phyloP scores from a whole-genome alignment of 345 rosid species.

The Salix udensis region DNA sequence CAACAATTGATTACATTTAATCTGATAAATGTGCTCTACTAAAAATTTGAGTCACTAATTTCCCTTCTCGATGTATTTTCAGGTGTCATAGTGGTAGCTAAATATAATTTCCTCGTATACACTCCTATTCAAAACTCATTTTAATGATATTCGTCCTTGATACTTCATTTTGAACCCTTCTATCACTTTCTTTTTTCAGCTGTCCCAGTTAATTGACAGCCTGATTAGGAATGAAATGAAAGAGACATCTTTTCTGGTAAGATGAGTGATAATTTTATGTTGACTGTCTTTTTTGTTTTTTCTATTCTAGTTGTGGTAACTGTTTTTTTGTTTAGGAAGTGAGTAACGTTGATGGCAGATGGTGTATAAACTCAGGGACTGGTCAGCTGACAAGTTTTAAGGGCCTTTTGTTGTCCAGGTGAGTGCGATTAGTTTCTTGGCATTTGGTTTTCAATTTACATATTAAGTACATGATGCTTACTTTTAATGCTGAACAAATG shows the following conservation, averaged over 20 bases:
- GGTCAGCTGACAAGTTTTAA: conserved; percentile 45
- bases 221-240: conserved; percentile 54
- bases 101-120: no score
- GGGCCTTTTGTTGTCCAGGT: conserved; percentile 84
- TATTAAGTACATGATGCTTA: neutral
- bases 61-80: no score
- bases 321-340: conserved; percentile 45
- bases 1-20: neutral
- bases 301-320: conserved; percentile 14
- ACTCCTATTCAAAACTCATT: no score
- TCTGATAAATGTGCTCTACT: neutral
- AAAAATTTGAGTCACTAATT: neutral
- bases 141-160: neutral
- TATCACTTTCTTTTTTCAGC: conserved; percentile 43
- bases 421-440: conserved; percentile 17
- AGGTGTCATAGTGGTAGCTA: no score
- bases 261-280: conserved; percentile 6
- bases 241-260: conserved; percentile 54
- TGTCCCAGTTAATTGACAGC: conserved; percentile 64
- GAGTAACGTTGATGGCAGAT: conserved; percentile 65
- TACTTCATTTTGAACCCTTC: conserved; percentile 2
- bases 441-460: neutral
- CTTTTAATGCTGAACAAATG: neutral
- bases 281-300: conserved; percentile 17
- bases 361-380: conserved; percentile 69